These are phyloP conservation scores for Suhomyces atakaporum DNA, from an alignment of 1,139 yeast species.

Conservation along the genomic window DNA sequence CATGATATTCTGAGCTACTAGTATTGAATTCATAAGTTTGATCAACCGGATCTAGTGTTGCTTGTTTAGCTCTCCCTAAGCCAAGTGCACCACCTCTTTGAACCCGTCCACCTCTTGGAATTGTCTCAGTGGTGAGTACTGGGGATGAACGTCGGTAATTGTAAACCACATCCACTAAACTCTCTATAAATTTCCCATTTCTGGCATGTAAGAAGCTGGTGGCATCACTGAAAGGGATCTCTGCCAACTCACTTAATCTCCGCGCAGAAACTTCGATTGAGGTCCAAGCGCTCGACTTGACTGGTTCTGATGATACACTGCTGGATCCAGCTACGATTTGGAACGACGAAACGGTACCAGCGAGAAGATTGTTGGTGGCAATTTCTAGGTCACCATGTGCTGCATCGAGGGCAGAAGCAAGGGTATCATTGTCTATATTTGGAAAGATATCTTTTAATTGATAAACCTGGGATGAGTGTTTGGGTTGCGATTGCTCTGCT, in stretches of 20 bases:
- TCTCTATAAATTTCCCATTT: slow-evolving; percentile 23
- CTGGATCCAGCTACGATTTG: background rate
- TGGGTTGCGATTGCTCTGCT: slow-evolving; percentile 7
- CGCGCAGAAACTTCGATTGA: slow-evolving; percentile 10
- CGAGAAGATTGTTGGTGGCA: slow-evolving; percentile 15
- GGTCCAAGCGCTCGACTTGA: slow-evolving; percentile 13
- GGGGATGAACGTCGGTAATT: slow-evolving; percentile 15
- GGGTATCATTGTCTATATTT: slow-evolving; percentile 15
- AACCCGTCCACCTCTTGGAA: slow-evolving; percentile 24
- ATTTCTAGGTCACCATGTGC: slow-evolving; percentile 21
- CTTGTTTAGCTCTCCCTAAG: background rate
- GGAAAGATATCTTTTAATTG: slow-evolving; percentile 30
- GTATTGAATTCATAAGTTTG: slow-evolving; percentile 8
- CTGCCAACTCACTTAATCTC: slow-evolving; percentile 12
- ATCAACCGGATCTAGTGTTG: background rate
- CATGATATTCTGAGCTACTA: slow-evolving; percentile 20
- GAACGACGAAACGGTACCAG: slow-evolving; percentile 11
- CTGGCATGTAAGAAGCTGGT: slow-evolving; percentile 16
- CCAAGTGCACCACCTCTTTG: slow-evolving; percentile 22
- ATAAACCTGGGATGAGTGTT: slow-evolving; percentile 14
- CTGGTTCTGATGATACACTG: background rate
- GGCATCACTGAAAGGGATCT: slow-evolving; percentile 12
- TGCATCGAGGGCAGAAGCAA: slow-evolving; percentile 19
- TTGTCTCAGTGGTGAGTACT: background rate
- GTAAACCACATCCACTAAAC: slow-evolving; percentile 33